Conservation (phyloP, 2,329 filamentous ascomycete species). For the Xylaria sp. region DNA sequence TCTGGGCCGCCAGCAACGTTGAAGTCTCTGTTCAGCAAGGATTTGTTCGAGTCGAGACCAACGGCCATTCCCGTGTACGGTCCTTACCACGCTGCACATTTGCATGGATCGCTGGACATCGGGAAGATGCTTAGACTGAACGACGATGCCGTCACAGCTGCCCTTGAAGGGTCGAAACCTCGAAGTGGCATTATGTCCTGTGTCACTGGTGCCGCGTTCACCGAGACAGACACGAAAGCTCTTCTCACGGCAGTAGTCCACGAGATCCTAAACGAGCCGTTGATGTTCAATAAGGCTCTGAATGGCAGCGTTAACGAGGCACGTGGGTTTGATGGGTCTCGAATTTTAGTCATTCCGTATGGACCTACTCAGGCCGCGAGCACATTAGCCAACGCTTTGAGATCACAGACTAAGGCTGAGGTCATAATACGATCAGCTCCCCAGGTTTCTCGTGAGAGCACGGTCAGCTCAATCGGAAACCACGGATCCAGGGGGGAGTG, state of each 20-base stretch:
- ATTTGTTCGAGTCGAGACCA: constrained; percentile 45
- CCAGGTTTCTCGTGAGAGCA: constrained; percentile 40
- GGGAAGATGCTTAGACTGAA: constrained; percentile 49
- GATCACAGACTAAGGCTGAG: constrained; percentile 45
- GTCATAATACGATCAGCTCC: constrained; percentile 45
- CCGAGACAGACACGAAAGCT: constrained; percentile 43
- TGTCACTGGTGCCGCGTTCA: constrained; percentile 48
- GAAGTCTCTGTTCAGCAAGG: constrained; percentile 45
- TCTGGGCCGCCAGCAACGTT: constrained; percentile 58
- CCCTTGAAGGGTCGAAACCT: constrained; percentile 47
- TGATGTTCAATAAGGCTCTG: constrained; percentile 52
- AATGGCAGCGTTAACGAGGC: constrained; percentile 50
- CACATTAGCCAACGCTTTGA: constrained; percentile 48
- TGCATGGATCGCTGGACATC: constrained; percentile 50
- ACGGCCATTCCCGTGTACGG: constrained; percentile 57
- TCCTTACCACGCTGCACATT: constrained; percentile 59
- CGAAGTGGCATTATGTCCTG: constrained; percentile 55
- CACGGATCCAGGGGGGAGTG: constrained; percentile 53
- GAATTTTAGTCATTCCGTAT: constrained; percentile 51
- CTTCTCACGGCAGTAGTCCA: constrained; percentile 48
- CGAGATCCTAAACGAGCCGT: constrained; percentile 54
- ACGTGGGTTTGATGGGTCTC: constrained; percentile 42
- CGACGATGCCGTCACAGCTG: constrained; percentile 42
- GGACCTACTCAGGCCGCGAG: constrained; percentile 54
- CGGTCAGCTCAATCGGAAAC: constrained; percentile 45